phyloP scores from a whole-genome alignment of 169 alveolate species.

The Ichthyophthirius multifiliis region DNA sequence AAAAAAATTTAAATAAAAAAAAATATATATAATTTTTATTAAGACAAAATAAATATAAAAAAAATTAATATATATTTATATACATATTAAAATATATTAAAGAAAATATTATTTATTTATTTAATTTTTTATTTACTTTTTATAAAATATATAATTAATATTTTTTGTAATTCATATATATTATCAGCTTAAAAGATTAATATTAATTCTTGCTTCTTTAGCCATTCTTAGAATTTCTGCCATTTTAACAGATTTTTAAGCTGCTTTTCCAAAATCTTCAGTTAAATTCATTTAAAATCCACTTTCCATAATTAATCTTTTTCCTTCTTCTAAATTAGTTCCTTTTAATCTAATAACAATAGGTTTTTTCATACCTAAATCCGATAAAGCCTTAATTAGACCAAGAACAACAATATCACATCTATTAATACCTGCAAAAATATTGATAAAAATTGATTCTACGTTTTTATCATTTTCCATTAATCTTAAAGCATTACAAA shows the following conservation, averaged over 20 bases:
- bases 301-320: neutral
- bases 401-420: conserved; percentile 89
- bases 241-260: neutral
- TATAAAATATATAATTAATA: too few relatives aligned
- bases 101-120: too few relatives aligned
- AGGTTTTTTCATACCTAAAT: conserved; percentile 82
- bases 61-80: too few relatives aligned
- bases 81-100: too few relatives aligned
- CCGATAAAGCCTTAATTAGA: conserved; percentile 85
- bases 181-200: too few relatives aligned
- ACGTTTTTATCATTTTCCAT: conserved; percentile 87
- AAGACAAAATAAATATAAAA: too few relatives aligned
- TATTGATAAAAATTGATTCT: conserved; percentile 91
- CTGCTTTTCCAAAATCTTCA: conserved; percentile 5
- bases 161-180: too few relatives aligned
- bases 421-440: conserved; percentile 93
- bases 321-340: conserved; percentile 86
- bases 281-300: neutral
- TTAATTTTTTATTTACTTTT: too few relatives aligned
- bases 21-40: too few relatives aligned
- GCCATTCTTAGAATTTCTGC: conserved; percentile 57
- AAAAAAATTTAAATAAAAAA: too few relatives aligned
- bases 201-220: conserved; percentile 37
- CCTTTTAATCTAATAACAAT: conserved; percentile 93
- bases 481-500: conserved; percentile 89